Percentiles rank a stretch among this genome's conserved stretches.
Evolutionary conservation across 2,329 filamentous ascomycete genomes (phyloP).

Genomic region (Aspergillus sojae): DNA sequence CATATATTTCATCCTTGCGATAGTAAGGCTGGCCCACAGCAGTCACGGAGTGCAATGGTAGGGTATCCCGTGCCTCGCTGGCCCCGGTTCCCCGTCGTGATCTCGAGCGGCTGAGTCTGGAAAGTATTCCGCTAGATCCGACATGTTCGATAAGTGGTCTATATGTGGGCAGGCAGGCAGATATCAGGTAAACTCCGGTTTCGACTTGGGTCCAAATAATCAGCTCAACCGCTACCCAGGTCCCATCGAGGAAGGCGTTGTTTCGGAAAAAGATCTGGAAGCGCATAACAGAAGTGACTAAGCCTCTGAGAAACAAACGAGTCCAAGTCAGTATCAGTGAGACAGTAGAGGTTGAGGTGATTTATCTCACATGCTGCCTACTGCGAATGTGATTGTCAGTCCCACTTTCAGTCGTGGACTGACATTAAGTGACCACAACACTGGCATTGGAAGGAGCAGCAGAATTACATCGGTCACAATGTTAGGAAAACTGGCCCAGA

Average conservation of each 20-base stretch:
- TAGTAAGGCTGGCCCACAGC: not conserved
- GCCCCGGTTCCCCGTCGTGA: not conserved
- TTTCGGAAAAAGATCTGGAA: constrained; percentile 1
- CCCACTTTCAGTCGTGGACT: constrained; percentile 19
- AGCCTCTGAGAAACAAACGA: not conserved
- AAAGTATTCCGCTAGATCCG: not conserved
- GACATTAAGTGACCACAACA: constrained; percentile 33
- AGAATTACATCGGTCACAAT: constrained; percentile 41
- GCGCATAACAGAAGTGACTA: constrained; percentile 1
- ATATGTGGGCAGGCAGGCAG: not conserved
- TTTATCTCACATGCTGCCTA: constrained; percentile 19
- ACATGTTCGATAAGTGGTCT: not conserved
- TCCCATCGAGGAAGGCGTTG: constrained; percentile 1
- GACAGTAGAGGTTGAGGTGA: not conserved
- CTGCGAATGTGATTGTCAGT: constrained; percentile 21
- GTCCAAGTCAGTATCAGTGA: not conserved
- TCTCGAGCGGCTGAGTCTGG: not conserved
- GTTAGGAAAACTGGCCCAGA: constrained; percentile 38
- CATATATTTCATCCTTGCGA: not conserved
- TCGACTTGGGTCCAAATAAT: constrained; percentile 3
- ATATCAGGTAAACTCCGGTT: constrained; percentile 2
- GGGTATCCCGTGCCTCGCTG: not conserved
- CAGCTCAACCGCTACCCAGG: not conserved
- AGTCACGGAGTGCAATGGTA: not conserved
- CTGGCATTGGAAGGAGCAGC: constrained; percentile 38